Base-by-base conservation (phyloP, 2,329 filamentous ascomycete genomes). In the Diaporthe aspalathi region DNA sequence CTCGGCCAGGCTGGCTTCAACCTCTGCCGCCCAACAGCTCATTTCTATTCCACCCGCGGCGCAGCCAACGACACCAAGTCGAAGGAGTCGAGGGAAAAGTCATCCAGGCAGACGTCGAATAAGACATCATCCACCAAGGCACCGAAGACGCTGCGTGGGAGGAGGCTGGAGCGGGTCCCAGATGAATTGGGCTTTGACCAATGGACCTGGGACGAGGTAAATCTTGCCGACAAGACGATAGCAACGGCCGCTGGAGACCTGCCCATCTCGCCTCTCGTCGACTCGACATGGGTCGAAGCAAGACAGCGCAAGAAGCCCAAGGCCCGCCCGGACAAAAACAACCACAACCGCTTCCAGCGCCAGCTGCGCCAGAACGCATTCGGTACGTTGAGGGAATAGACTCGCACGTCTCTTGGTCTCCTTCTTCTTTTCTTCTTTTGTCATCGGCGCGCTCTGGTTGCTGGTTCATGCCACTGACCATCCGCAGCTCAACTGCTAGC, bases 331-430 rank as follows among this genome's bases (percentile, higher is more conserved):
- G 75, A 79, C 27, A 79, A 82, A 32, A 81, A 82, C 0, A 35
- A 49, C 3, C 50, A 74, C 40, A 77, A 72, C 45, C 77, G 76
- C 2, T 88, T 93, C 72, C 88, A 91, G 76, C 84, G 83, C 70
- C 86, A 88, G 71, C 81, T 94, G 1, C 82, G 82, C 38, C 84
- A 84, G 47, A 94, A 93, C 74, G 84, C 90, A 2, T 94, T 88
- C 75, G 92, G 91, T 92, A 82, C 38, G 82, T 67, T 45, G 27
- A 38, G 8, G 35, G 16, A 20, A 12, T 52, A 27, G 24, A 27
- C 1, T 47, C 5, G 35, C 69, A 72, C 65, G 63, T 50, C 67
- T 24, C n/a, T 16, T 24, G 5, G 29, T 50, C 27, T 27, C 22
- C 9, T 63, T 29, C 32, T 5, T 35, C 32, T 35, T 35, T 35